phyloP scores from a whole-genome alignment of 352 stramenopile genomes.

The Pythium apleroticum region DNA sequence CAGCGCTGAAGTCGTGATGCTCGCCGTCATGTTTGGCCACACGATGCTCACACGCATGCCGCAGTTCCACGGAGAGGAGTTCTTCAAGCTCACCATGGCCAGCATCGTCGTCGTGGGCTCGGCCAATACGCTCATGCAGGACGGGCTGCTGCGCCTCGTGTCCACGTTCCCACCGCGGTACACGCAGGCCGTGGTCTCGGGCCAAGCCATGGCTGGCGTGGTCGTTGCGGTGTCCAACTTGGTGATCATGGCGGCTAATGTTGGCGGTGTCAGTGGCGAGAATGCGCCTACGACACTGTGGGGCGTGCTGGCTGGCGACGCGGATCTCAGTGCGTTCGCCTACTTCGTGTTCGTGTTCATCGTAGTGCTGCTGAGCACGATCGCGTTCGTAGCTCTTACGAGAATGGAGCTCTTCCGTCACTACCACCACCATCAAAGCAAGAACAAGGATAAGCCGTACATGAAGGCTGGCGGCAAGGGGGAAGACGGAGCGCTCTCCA shows the following conservation, averaged over 20 bases:
- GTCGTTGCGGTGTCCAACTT: slow-evolving; percentile 73
- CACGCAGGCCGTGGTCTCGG: slow-evolving; percentile 75
- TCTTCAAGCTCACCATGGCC: slow-evolving; percentile 76
- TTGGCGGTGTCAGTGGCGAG: slow-evolving; percentile 1
- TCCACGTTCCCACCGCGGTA: slow-evolving; percentile 73
- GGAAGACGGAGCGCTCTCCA: slow-evolving; percentile 5
- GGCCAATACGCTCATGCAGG: slow-evolving; percentile 77
- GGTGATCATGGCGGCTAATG: slow-evolving; percentile 54
- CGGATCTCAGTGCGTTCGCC: slow-evolving; percentile 66
- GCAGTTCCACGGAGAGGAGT: slow-evolving; percentile 57
- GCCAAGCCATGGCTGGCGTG: slow-evolving; percentile 74
- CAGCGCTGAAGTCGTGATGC: slow-evolving; percentile 63
- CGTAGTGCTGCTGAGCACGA: slow-evolving; percentile 51
- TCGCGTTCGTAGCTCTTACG: slow-evolving; percentile 58
- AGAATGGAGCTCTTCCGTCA: slow-evolving; percentile 65
- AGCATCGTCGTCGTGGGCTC: slow-evolving; percentile 71
- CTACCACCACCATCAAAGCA: slow-evolving; percentile 40
- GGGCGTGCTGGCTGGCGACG: slow-evolving; percentile 31
- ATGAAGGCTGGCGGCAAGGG: background rate
- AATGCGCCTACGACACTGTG: slow-evolving; percentile 11
- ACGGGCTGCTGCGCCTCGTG: slow-evolving; percentile 74
- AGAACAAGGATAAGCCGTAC: slow-evolving; percentile 22
- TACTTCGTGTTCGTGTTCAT: slow-evolving; percentile 82
- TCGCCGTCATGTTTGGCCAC: slow-evolving; percentile 70
- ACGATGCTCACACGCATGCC: slow-evolving; percentile 72